Evolutionary conservation across 2,329 filamentous ascomycete species (phyloP).

Genomic region (Cercospora beticola): DNA sequence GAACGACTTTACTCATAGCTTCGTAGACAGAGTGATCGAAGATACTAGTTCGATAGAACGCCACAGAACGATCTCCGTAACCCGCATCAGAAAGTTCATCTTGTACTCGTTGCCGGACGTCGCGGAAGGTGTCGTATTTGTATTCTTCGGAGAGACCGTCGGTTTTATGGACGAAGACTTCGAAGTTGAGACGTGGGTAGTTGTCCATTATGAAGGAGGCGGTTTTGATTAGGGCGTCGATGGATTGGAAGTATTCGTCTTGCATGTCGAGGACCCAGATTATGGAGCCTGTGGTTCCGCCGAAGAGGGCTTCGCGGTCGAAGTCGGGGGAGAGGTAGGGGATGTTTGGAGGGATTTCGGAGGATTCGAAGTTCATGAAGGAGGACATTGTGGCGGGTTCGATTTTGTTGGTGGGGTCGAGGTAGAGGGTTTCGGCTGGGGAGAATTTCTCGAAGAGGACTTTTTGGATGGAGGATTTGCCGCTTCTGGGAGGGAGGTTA

Average conservation of each 20-base stretch:
- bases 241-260: conserved; percentile 93
- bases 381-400: conserved; percentile 95
- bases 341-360: conserved; percentile 94
- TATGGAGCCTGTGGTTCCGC: conserved; percentile 78
- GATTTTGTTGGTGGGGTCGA: conserved; percentile 91
- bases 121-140: conserved; percentile 90
- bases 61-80: conserved; percentile 89
- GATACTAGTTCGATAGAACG: conserved; percentile 94
- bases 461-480: conserved; percentile 96
- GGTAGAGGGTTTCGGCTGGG: conserved; percentile 89
- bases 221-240: conserved; percentile 80
- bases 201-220: conserved; percentile 84
- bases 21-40: conserved; percentile 99
- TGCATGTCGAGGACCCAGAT: conserved; percentile 99
- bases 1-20: conserved; percentile 96
- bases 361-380: conserved; percentile 98
- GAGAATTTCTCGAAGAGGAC: conserved; percentile 99
- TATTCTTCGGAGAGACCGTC: conserved; percentile 97
- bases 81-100: conserved; percentile 93
- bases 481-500: conserved; percentile 65
- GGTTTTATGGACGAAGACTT: conserved; percentile 98
- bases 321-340: conserved; percentile 88
- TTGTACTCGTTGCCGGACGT: conserved; percentile 93
- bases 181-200: conserved; percentile 92
- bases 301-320: conserved; percentile 90